These are phyloP conservation scores for Zizania palustris DNA, from an alignment of 202 grass and related monocot species.

Conservation along the genomic window DNA sequence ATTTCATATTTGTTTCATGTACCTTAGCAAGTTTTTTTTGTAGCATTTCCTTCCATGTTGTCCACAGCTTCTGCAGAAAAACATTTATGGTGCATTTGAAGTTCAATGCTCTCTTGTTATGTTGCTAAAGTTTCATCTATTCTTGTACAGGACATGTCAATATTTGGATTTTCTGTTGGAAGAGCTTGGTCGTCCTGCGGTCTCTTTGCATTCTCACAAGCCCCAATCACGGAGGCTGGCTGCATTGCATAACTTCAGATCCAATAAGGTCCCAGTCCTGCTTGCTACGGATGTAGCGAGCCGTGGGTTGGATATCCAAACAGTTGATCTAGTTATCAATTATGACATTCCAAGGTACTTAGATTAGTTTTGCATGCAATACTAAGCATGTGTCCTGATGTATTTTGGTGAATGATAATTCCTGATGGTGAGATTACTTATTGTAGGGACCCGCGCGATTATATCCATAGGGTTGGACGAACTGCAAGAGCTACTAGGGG, in stretches of 20 bases:
- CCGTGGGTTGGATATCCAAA: slow-evolving; percentile 94
- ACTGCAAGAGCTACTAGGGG: slow-evolving; percentile 94
- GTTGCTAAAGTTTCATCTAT: slow-evolving; percentile 29
- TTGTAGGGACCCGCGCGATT: slow-evolving; percentile 72
- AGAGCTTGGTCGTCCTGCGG: slow-evolving; percentile 66
- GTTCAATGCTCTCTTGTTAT: slow-evolving; percentile 1
- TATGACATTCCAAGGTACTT: slow-evolving; percentile 83
- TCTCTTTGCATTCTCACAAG: slow-evolving; percentile 90
- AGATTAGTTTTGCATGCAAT: slow-evolving; percentile 11
- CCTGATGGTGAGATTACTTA: slow-evolving; percentile 20
- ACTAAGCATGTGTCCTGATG: neutral
- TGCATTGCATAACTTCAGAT: slow-evolving; percentile 82
- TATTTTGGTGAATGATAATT: slow-evolving; percentile 30
- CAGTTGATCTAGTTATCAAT: slow-evolving; percentile 98
- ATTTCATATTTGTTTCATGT: neutral
- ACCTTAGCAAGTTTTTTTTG: neutral
- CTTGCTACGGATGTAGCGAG: slow-evolving; percentile 87
- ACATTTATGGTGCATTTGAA: neutral
- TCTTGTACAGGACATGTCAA: slow-evolving; percentile 65
- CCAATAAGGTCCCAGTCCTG: slow-evolving; percentile 64
- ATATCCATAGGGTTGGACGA: slow-evolving; percentile 90
- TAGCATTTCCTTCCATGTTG: neutral
- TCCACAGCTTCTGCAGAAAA: neutral
- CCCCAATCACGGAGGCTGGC: slow-evolving; percentile 69
- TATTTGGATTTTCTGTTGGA: slow-evolving; percentile 75